These are phyloP conservation scores for Aspergillus vadensis DNA, from an alignment of 2,329 filamentous ascomycete species.

Conservation along the genomic window DNA sequence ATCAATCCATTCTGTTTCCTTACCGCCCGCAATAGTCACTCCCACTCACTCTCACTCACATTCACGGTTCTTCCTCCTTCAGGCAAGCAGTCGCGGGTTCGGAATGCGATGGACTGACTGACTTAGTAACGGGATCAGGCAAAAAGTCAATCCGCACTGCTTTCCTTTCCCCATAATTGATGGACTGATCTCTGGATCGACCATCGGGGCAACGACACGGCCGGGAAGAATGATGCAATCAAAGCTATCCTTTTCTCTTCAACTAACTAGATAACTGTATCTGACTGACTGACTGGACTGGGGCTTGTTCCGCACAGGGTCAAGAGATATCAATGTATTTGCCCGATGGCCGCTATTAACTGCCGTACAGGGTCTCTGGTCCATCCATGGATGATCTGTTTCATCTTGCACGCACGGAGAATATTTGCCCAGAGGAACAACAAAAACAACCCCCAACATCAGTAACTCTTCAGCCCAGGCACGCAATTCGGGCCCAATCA, in stretches of 20 bases:
- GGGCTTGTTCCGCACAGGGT: background rate
- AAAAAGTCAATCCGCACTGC: background rate
- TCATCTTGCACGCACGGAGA: background rate
- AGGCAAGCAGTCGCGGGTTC: conserved; percentile 1
- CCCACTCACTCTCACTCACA: too few relatives aligned
- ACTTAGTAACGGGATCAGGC: background rate
- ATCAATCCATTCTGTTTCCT: background rate
- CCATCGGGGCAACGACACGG: background rate
- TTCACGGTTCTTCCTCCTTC: conserved; percentile 16
- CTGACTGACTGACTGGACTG: background rate
- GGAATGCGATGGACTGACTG: background rate
- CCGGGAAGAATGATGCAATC: background rate
- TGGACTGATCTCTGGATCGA: background rate
- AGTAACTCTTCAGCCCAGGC: background rate
- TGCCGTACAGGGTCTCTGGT: background rate
- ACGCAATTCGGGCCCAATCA: background rate
- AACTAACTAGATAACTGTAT: too few relatives aligned
- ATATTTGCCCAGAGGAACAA: background rate
- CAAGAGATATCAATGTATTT: too few relatives aligned
- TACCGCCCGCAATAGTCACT: background rate
- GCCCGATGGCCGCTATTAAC: too few relatives aligned
- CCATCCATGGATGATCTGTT: background rate
- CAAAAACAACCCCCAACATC: too few relatives aligned
- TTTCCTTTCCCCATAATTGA: background rate
- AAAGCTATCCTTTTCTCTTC: too few relatives aligned